These are phyloP conservation scores for Apophysomyces trapeziformis DNA, from an alignment of 371 early-diverging fungal species.

Conservation along the genomic window DNA sequence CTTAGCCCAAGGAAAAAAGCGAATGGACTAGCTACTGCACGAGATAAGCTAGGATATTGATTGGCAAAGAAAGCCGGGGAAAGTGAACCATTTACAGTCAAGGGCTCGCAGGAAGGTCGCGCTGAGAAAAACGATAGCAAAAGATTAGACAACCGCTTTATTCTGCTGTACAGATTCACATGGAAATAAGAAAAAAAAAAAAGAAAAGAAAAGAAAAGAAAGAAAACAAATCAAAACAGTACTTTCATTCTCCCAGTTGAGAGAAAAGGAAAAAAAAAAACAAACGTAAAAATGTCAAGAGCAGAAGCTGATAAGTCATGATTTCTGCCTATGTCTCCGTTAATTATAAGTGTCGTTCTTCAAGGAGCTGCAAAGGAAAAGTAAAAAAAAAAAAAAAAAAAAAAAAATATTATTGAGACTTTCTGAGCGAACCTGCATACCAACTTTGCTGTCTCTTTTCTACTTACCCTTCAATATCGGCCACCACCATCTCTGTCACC, in stretches of 20 bases:
- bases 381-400: neutral
- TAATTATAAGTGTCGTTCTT: conserved; percentile 20
- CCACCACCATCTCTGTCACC: conserved; percentile 59
- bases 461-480: conserved; percentile 38
- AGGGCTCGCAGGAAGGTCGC: no score
- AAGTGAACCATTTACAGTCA: no score
- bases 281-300: neutral
- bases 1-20: no score
- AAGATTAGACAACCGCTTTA: neutral
- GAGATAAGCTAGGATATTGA: no score
- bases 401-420: no score
- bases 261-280: neutral
- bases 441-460: no score
- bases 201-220: neutral
- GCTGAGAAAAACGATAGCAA: no score
- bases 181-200: neutral
- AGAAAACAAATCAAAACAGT: neutral
- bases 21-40: no score
- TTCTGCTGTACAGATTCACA: neutral
- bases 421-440: neutral
- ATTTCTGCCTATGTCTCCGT: neutral
- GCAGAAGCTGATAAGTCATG: neutral
- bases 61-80: no score
- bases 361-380: neutral
- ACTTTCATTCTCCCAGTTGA: neutral